Evolutionary conservation across 2,329 filamentous ascomycete genomes (phyloP).

Genomic region (Cytospora paraplurivora): DNA sequence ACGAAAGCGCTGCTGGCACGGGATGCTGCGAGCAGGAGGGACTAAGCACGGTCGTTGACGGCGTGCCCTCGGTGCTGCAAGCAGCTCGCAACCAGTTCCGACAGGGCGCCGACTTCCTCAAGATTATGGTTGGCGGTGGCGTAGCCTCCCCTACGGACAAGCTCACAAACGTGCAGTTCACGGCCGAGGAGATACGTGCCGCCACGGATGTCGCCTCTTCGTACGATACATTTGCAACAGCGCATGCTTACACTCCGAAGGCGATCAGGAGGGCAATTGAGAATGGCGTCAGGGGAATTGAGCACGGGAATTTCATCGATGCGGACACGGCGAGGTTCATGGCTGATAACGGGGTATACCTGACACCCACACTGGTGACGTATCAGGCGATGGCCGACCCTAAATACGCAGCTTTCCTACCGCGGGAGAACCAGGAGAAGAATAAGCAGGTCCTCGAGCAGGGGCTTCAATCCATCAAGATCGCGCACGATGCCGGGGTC

Average conservation of each 20-base stretch:
- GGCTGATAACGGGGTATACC: conserved; percentile 46
- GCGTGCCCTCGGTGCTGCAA: conserved; percentile 56
- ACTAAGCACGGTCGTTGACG: conserved; percentile 52
- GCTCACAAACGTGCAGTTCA: conserved; percentile 58
- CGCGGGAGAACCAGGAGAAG: conserved; percentile 18
- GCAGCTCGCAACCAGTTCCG: conserved; percentile 57
- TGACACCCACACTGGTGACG: conserved; percentile 54
- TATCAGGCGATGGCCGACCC: conserved; percentile 41
- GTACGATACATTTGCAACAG: conserved; percentile 50
- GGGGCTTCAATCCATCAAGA: conserved; percentile 9
- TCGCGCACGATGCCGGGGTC: conserved; percentile 26
- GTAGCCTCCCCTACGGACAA: conserved; percentile 57
- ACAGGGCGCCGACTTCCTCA: conserved; percentile 61
- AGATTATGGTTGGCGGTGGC: conserved; percentile 62
- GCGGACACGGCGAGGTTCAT: conserved; percentile 45
- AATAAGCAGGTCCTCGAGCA: conserved; percentile 20
- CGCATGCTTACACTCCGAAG: conserved; percentile 52
- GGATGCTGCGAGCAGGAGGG: conserved; percentile 44
- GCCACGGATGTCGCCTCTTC: conserved; percentile 48
- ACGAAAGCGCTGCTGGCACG: conserved; percentile 39
- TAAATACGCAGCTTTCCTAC: conserved; percentile 19
- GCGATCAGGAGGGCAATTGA: conserved; percentile 51
- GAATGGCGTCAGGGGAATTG: conserved; percentile 53
- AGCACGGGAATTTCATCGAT: conserved; percentile 41
- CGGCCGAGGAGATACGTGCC: conserved; percentile 52